These are phyloP conservation scores for Cyclotella sp. DNA, from an alignment of 108 stramenopile species.

Conservation along the genomic window DNA sequence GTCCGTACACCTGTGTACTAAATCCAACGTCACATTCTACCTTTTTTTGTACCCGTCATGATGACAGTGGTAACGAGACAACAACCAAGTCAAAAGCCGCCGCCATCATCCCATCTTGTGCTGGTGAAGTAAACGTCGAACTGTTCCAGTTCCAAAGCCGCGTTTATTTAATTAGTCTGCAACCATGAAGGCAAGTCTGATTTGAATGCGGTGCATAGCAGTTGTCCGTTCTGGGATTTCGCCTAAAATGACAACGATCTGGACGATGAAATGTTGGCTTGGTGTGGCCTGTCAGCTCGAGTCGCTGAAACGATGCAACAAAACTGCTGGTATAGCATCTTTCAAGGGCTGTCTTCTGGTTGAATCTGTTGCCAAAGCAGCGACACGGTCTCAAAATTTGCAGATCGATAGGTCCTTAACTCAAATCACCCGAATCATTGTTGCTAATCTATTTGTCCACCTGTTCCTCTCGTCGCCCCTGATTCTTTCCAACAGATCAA, in stretches of 20 bases:
- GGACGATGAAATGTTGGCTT: neutral
- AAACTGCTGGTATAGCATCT: too few species aligned
- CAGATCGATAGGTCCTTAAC: too few species aligned
- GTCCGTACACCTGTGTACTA: slow-evolving; percentile 12
- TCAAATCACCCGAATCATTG: too few species aligned
- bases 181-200: slow-evolving; percentile 53
- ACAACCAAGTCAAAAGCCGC: neutral
- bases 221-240: neutral
- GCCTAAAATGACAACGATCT: neutral
- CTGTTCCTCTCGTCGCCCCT: neutral
- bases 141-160: neutral
- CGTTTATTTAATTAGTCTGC: slow-evolving; percentile 1
- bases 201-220: neutral
- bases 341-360: too few species aligned
- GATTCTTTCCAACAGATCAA: slow-evolving; percentile 84
- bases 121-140: neutral
- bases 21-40: neutral
- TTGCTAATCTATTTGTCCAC: neutral
- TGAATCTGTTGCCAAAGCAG: too few species aligned
- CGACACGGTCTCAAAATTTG: neutral
- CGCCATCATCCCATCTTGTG: neutral
- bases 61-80: neutral
- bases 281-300: too few species aligned
- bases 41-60: too few species aligned
- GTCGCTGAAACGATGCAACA: too few species aligned